Evolutionary conservation across 2,329 filamentous ascomycete genomes (phyloP), one percentile per base, ranked within the genome.

Genomic region (Neonectria punicea): DNA sequence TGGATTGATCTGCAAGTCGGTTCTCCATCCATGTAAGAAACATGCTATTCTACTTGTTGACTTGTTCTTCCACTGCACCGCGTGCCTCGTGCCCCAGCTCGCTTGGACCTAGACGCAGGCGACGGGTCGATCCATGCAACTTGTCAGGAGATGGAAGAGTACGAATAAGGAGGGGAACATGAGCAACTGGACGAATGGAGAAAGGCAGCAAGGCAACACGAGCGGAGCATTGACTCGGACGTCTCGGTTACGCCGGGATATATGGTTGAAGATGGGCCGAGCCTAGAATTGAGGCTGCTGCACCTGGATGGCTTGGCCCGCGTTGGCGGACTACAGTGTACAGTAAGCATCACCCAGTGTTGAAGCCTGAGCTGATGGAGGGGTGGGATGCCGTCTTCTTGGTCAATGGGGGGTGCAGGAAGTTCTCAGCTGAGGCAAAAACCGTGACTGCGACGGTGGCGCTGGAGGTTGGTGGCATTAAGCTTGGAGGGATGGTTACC

Each of bases 401-500:
- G 44, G 44, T 28, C 22, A 16, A 30, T 16, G 10, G 46, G 44
- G 46, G 16, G 1, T 34, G 28, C n/a, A 13, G 32, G 10, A 32
- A 34, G 18, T 32, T 14, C 49, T 28, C 30, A 51, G 49, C 49
- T 34, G n/a, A 16, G 30, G 18, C n/a, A 18, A n/a, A 34, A 25
- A 25, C 25, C 25, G 25, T 25, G 25, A 25, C 25, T 25, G 25
- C 25, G 25, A 6, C 10, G 2, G 30, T 51, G 9, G 18, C 30
- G n/a, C 47, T 32, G 28, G n/a, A 36, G 32, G 32, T 7, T 36
- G 28, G 49, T 51, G 28, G 28, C 49, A 36, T 51, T 51, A 51
- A 51, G 30, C 49, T 34, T 51, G 49, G 49, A 22, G 18, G 30
- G 30, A 51, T 34, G 49, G 49, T 51, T 51, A 51, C 49, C n/a